phyloP scores from a whole-genome alignment of 352 stramenopile genomes.

The Nothophytophthora sp. region DNA sequence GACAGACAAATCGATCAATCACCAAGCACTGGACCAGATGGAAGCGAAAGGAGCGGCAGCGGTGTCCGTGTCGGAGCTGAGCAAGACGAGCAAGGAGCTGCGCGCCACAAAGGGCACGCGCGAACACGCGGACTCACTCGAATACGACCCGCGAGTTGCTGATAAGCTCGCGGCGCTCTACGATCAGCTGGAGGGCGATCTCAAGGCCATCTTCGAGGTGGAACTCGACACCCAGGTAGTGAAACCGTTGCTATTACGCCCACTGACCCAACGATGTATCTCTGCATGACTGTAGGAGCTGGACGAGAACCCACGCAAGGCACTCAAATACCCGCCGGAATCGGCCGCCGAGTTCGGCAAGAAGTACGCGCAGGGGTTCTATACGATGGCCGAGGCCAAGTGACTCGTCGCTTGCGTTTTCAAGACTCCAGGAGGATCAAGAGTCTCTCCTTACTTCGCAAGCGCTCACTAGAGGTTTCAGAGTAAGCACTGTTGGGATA shows the following conservation, averaged over 20 bases:
- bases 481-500: constrained; percentile 4
- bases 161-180: constrained; percentile 58
- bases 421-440: neutral
- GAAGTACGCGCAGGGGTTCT: constrained; percentile 83
- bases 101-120: constrained; percentile 58
- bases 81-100: constrained; percentile 61
- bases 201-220: constrained; percentile 71
- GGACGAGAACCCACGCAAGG: constrained; percentile 77
- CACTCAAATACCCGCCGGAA: constrained; percentile 67
- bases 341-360: constrained; percentile 72
- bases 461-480: neutral
- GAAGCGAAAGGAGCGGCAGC: constrained; percentile 50
- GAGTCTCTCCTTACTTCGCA: neutral
- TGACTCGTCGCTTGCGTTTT: constrained; percentile 28
- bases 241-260: neutral
- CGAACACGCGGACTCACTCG: constrained; percentile 72
- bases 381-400: constrained; percentile 84
- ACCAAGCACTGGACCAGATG: no score
- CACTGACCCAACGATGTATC: neutral
- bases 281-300: constrained; percentile 56
- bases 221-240: neutral
- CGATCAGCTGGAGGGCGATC: constrained; percentile 61
- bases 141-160: constrained; percentile 61
- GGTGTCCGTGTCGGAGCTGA: constrained; percentile 60
- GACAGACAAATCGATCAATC: no score